Base-by-base conservation (phyloP, 73 alveolate genomes). In the Paraurostyla sp. region DNA sequence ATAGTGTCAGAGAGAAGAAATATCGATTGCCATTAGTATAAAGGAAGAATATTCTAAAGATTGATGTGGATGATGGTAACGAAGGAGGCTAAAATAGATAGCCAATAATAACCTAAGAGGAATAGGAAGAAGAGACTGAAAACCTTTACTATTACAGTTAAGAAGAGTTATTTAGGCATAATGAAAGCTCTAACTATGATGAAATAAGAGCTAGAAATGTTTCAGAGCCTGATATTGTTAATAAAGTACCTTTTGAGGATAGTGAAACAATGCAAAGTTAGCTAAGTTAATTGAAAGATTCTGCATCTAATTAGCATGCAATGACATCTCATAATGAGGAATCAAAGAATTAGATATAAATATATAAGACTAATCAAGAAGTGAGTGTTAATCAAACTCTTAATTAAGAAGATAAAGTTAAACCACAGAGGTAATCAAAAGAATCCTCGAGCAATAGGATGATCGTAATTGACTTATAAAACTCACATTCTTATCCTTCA, bases 171-270 rank as follows among this genome's bases (percentile, higher is more conserved):
- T 48, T 45, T 25, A 43, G 46, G 30, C 86, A 73, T 33, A 73
- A 73, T 27, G 86, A 73, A 48, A 48, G 54, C 11, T 73, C 86
- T 11, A 73, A 73, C 38, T 73, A 73, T 49, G 86, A 73, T 33
- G 46, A 73, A 18, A 56, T 3, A 20, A 43, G 86, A 48, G 22
- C 4, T 13, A 22, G 71, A 48, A 48, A 73, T 29, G n/a, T 73
- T 45, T 45, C 71, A 29, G 86, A 73, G 51, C 86, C 86, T 29
- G 86, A 73, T 73, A 73, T 73, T 25, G 86, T 73, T 6, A 4
- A 73, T n/a, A 73, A 50, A 48, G 20, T 43, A 25, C 71, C 65
- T 45, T 73, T 73, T 40, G 71, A 43, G n/a, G 35, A 25, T 22
- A 22, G 63, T 16, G 9, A 62, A 32, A 27, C 80, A 27, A 29